These are phyloP conservation scores for Crepidotus variabilis DNA, from an alignment of 768 basidiomycete species.

Conservation along the genomic window DNA sequence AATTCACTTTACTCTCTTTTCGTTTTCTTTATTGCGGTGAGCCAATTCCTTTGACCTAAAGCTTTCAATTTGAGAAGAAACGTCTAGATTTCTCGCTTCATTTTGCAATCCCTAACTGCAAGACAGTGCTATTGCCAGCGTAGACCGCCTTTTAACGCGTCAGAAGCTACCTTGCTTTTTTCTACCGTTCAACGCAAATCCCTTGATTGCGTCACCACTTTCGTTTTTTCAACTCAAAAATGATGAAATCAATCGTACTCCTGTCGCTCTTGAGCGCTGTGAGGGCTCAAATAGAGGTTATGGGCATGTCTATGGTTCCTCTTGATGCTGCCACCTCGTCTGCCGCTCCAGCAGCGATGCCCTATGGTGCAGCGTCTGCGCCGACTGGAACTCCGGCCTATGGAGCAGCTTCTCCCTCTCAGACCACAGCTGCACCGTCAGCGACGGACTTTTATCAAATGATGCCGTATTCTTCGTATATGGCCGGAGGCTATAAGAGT, in stretches of 20 bases:
- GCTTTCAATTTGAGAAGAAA: conserved; percentile 20
- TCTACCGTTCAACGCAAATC: conserved; percentile 33
- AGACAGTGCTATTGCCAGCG: conserved; percentile 66
- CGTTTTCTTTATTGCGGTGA: conserved; percentile 39
- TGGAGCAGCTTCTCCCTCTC: conserved; percentile 15
- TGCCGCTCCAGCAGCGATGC: conserved; percentile 14
- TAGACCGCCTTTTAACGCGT: conserved; percentile 57
- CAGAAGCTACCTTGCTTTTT: conserved; percentile 26
- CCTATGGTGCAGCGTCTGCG: neutral
- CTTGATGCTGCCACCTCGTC: conserved; percentile 17
- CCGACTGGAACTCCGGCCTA: conserved; percentile 16
- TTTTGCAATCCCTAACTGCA: conserved; percentile 49
- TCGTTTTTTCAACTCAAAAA: conserved; percentile 29
- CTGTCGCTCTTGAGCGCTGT: conserved; percentile 56
- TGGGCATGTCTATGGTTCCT: conserved; percentile 41
- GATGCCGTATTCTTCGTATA: conserved; percentile 62
- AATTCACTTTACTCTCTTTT: conserved; percentile 32
- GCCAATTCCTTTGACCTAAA: neutral
- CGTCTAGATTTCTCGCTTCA: conserved; percentile 43
- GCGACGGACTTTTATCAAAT: conserved; percentile 36
- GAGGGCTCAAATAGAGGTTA: conserved; percentile 48
- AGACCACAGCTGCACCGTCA: conserved; percentile 18
- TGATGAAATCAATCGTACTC: conserved; percentile 62
- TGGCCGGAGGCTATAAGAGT: conserved; percentile 59
- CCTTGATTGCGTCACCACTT: conserved; percentile 35